phyloP scores from a whole-genome alignment of 1,139 yeast genomes.

The Debaryomyces coudertii region DNA sequence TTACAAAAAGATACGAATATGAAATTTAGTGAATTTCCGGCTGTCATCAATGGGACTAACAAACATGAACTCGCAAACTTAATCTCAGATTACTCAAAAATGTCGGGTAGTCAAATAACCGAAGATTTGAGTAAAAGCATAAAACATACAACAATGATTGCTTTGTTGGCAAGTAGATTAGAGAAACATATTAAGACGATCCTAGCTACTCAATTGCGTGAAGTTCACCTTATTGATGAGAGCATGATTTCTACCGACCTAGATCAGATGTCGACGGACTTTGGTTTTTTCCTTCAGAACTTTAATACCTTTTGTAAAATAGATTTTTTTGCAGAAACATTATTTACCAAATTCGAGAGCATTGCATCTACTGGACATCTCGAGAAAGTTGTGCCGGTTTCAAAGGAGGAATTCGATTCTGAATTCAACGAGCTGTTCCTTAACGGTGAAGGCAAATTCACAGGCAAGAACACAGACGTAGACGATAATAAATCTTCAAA shows the following conservation, averaged over 20 bases:
- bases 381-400: constrained; percentile 10
- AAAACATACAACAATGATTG: constrained; percentile 15
- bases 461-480: not conserved
- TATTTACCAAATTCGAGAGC: constrained; percentile 32
- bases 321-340: constrained; percentile 32
- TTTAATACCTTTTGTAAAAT: constrained; percentile 37
- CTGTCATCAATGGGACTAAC: not conserved
- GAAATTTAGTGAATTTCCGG: not conserved
- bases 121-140: constrained; percentile 23
- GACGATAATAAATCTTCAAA: constrained; percentile 13
- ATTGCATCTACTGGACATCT: constrained; percentile 24
- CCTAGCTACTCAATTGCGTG: constrained; percentile 11
- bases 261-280: constrained; percentile 20
- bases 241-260: constrained; percentile 9
- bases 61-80: constrained; percentile 15
- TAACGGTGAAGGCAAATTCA: constrained; percentile 27
- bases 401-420: constrained; percentile 17
- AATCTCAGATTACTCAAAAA: constrained; percentile 17
- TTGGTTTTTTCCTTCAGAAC: constrained; percentile 28
- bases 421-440: constrained; percentile 31
- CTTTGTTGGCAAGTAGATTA: constrained; percentile 19
- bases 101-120: constrained; percentile 18
- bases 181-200: constrained; percentile 19
- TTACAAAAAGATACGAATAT: not conserved
- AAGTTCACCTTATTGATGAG: not conserved